phyloP scores from a whole-genome alignment of 2,329 filamentous ascomycete species.

The Triangularia verruculosa region DNA sequence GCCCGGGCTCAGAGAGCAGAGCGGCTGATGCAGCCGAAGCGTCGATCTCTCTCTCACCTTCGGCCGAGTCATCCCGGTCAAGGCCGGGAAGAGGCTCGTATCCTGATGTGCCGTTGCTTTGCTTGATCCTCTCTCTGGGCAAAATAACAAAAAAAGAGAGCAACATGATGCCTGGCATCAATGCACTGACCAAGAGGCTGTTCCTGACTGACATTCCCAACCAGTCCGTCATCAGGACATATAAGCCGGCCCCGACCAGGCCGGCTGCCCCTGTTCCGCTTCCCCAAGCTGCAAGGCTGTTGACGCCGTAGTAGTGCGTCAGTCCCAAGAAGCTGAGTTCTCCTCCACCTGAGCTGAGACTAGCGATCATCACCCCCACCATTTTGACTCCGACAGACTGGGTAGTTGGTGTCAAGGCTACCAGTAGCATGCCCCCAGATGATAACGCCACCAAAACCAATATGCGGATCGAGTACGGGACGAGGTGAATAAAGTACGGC shows the following conservation, averaged over 20 bases:
- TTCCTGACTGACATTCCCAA: conserved; percentile 69
- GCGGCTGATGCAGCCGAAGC: conserved; percentile 45
- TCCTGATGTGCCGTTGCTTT: conserved; percentile 38
- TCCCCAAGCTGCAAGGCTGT: conserved; percentile 86
- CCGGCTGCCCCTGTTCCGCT: conserved; percentile 90
- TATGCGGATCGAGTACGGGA: conserved; percentile 77
- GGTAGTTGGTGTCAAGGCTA: conserved; percentile 71
- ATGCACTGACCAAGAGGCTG: conserved; percentile 74
- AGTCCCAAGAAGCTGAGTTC: conserved; percentile 88
- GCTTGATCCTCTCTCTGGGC: conserved; percentile 63
- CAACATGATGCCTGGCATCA: conserved; percentile 78
- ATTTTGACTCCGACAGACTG: conserved; percentile 71
- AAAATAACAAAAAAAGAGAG: conserved; percentile 81
- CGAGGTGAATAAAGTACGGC: conserved; percentile 87
- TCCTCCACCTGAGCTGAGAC: conserved; percentile 79
- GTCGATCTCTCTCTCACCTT: conserved; percentile 37
- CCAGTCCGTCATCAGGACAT: conserved; percentile 80
- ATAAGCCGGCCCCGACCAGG: conserved; percentile 80
- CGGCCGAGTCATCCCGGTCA: conserved; percentile 33
- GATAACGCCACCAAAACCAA: conserved; percentile 72
- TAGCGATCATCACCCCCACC: conserved; percentile 78
- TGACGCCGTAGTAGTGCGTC: conserved; percentile 88
- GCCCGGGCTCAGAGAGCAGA: conserved; percentile 44
- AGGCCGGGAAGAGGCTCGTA: conserved; percentile 38
- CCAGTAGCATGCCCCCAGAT: conserved; percentile 80